Evolutionary conservation across 768 basidiomycete species (phyloP), one percentile per base, ranked within the genome.

Genomic region (Russula lepida): DNA sequence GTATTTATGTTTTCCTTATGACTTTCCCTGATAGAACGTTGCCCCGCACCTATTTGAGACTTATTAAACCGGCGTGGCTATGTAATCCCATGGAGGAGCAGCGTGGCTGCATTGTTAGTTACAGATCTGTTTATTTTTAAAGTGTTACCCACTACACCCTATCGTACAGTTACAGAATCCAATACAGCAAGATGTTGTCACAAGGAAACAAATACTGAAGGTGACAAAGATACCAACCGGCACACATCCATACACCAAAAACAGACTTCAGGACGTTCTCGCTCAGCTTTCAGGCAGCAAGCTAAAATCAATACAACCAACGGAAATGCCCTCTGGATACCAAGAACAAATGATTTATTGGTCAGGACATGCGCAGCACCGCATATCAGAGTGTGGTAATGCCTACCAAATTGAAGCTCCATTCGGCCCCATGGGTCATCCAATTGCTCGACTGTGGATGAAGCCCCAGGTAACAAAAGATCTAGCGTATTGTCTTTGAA

Each of bases 241-340:
- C 30, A 2, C 11, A 41, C 15, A n/a, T 44, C 21, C 54, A 27
- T 32, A 55, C 23, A 27, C 6, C 21, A 9, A 13, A 51, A 52
- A 46, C 19, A 5, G 7, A 28, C n/a, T 8, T 17, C n/a, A n/a
- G 19, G 19, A n/a, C 23, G 21, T 17, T n/a, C 55, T 37, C 33
- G 37, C 25, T 47, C 50, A 43, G 41, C 6, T 41, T 41, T 58
- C 57, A 35, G 63, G 59, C 54, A 56, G 25, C 48, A 64, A 28
- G 17, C 49, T 62, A 21, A 64, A 62, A 35, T 64, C 63, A 32
- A 64, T 64, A 19, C 63, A 64, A n/a, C 60, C 59, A 23, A 64
- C 54, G 23, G 41, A 44, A 21, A 8, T 5, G 23, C 28, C 13
- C 0, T 9, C 1, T 17, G n/a, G n/a, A n/a, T n/a, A n/a, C 23